These are phyloP conservation scores for Bipolaris oryzae DNA, from an alignment of 2,329 filamentous ascomycete species.

Conservation along the genomic window DNA sequence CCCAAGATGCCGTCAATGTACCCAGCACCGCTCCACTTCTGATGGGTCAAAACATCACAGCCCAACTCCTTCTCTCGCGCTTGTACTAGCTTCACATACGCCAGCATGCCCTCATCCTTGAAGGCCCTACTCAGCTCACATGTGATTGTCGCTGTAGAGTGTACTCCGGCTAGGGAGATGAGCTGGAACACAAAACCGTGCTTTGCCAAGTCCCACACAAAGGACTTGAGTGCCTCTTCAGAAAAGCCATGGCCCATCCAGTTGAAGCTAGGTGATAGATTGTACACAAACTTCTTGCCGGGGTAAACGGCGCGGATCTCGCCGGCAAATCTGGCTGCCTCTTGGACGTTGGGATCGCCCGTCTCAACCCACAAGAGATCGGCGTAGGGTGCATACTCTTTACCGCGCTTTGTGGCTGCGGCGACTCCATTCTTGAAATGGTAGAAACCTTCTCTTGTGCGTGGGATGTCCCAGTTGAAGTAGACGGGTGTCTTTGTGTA, in stretches of 20 bases:
- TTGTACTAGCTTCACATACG: slow-evolving; percentile 95
- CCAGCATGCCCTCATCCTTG: slow-evolving; percentile 92
- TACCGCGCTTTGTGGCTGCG: slow-evolving; percentile 89
- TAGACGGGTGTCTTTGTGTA: slow-evolving; percentile 72
- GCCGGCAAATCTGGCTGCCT: slow-evolving; percentile 75
- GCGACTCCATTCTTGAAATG: slow-evolving; percentile 84
- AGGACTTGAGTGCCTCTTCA: slow-evolving; percentile 79
- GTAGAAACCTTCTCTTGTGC: slow-evolving; percentile 92
- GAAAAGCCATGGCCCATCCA: slow-evolving; percentile 97
- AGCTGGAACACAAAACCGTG: slow-evolving; percentile 76
- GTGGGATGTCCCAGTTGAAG: slow-evolving; percentile 90
- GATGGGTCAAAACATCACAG: slow-evolving; percentile 91
- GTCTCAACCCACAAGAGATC: slow-evolving; percentile 98
- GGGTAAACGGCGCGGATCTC: slow-evolving; percentile 74
- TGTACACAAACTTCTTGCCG: slow-evolving; percentile 92
- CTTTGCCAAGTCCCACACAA: slow-evolving; percentile 94
- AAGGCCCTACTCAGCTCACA: slow-evolving; percentile 80
- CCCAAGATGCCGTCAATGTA: slow-evolving; percentile 91
- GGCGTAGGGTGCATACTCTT: slow-evolving; percentile 88
- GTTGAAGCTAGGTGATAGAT: slow-evolving; percentile 95
- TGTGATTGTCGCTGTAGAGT: slow-evolving; percentile 67
- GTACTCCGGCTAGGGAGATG: slow-evolving; percentile 68
- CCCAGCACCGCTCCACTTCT: slow-evolving; percentile 78
- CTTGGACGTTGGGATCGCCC: slow-evolving; percentile 80
- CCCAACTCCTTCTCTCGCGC: slow-evolving; percentile 86